phyloP scores from a whole-genome alignment of 306 rosid species.

The Trifolium dubium region DNA sequence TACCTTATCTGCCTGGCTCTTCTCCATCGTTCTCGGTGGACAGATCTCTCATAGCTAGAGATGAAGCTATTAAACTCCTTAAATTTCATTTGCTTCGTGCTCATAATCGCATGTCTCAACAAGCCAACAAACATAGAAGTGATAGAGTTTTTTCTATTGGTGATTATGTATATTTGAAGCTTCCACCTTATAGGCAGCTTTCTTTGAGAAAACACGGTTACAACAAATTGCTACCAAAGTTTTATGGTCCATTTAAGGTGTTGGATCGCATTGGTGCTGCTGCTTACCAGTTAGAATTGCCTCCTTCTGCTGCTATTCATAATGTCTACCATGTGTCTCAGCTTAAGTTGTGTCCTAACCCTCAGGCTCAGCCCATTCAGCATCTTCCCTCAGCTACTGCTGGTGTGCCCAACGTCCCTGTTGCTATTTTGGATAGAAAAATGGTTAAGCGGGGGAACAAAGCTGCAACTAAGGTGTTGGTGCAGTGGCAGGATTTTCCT shows the following conservation, averaged over 20 bases:
- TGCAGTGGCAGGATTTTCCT: background rate
- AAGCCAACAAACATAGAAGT: background rate
- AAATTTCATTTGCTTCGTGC: background rate
- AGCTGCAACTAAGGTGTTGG: background rate
- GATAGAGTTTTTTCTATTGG: background rate
- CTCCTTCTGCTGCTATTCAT: background rate
- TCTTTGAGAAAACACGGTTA: too few relatives aligned
- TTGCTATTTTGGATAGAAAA: background rate
- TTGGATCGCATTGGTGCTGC: background rate
- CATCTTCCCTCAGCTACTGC: background rate
- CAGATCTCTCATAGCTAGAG: background rate
- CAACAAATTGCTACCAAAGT: background rate
- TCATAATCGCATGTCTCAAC: background rate
- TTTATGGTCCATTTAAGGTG: background rate
- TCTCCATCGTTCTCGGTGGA: background rate
- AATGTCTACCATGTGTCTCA: background rate
- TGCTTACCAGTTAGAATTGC: background rate
- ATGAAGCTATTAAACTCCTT: background rate
- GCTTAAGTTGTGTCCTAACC: background rate
- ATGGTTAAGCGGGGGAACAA: background rate
- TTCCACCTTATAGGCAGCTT: too few relatives aligned
- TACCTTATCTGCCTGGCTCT: background rate
- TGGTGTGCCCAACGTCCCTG: fast-evolving
- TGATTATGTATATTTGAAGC: background rate
- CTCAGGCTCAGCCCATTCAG: too few relatives aligned